Base-by-base conservation (phyloP, 2,329 filamentous ascomycete species). In the Ophiocordyceps camponoti-leonardi region DNA sequence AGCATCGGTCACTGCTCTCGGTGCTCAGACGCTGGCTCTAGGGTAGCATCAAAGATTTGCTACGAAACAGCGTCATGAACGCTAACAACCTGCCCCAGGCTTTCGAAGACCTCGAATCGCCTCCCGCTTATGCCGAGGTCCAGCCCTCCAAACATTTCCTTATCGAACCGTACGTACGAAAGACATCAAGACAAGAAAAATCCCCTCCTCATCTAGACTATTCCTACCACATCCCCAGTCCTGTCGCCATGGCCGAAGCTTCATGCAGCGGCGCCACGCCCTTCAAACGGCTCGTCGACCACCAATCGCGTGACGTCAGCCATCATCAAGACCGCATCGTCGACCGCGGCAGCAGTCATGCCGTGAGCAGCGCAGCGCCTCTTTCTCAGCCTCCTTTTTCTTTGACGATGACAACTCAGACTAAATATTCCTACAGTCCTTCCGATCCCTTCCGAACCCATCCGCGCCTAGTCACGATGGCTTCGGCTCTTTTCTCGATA, bases 201-300 rank as follows among this genome's bases (percentile, higher is more conserved):
- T 4, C 23, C 23, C 8, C 23, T 26, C 23, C 23, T 26, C 23
- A 26, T 26, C 23, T 26, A 26, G 26, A 4, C 23, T 26, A 26
- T 4, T 28, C 14, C 12, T n/a, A 30, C 22, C 22, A 26, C 5
- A 22, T 31, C 30, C 12, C 30, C 30, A 13, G 4, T 31, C 35
- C 23, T 26, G n/a, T 10, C 35, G 8, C 12, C 45, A 68, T 68
- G 65, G 58, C 63, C 35, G 64, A 67, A 45, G 58, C 58, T 46
- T 64, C 64, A 11, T 68, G 66, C 49, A 64, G 64, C 49, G 65
- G 64, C 31, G 57, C 59, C 2, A 63, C 62, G 43, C 64, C 66
- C 33, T 67, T 68, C 46, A 68, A 68, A 56, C 61, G 58, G 13
- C 57, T 68, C 40, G 52, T 64, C 19, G 63, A 67, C 10, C 64